A percentile compares a stretch with the other conserved stretches of the same genome.
Evolutionary conservation across 352 stramenopile species (phyloP).

Genomic region (Hyaloperonospora arabidopsidis): DNA sequence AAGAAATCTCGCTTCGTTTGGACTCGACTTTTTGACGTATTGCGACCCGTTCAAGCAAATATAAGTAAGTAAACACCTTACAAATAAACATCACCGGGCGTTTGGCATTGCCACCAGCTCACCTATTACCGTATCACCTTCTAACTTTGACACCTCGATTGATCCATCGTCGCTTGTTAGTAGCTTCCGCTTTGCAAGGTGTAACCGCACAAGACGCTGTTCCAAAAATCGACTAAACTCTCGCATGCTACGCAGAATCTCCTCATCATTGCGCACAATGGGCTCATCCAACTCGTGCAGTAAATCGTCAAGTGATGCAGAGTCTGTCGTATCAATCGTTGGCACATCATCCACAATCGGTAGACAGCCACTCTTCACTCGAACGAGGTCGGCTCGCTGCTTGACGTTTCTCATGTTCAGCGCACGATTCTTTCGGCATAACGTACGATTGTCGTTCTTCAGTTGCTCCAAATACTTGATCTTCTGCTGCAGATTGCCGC

Average conservation of each 20-base stretch:
- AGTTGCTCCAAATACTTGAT: constrained; percentile 69
- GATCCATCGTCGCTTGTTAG: no score
- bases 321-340: constrained; percentile 6
- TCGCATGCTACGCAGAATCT: constrained; percentile 48
- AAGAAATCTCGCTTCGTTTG: no score
- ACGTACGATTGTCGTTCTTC: constrained; percentile 54
- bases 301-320: constrained; percentile 16
- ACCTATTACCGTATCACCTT: no score
- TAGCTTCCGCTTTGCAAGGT: constrained; percentile 25
- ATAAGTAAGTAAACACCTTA: no score
- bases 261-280: constrained; percentile 28
- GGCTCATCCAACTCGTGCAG: constrained; percentile 19
- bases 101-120: no score
- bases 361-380: constrained; percentile 19
- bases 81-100: no score
- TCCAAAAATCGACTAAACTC: constrained; percentile 40
- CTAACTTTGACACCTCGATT: no score
- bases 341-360: constrained; percentile 1
- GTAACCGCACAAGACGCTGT: constrained; percentile 41
- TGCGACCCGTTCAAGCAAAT: no score
- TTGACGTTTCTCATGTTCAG: constrained; percentile 40
- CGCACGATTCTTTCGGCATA: constrained; percentile 47
- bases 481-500: constrained; percentile 57
- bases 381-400: constrained; percentile 10
- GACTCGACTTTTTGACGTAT: no score